Percentiles rank a stretch among this genome's conserved stretches.
These are phyloP conservation scores for Meripilus lineatus DNA, from an alignment of 1,284 basidiomycete species.

Conservation along the genomic window DNA sequence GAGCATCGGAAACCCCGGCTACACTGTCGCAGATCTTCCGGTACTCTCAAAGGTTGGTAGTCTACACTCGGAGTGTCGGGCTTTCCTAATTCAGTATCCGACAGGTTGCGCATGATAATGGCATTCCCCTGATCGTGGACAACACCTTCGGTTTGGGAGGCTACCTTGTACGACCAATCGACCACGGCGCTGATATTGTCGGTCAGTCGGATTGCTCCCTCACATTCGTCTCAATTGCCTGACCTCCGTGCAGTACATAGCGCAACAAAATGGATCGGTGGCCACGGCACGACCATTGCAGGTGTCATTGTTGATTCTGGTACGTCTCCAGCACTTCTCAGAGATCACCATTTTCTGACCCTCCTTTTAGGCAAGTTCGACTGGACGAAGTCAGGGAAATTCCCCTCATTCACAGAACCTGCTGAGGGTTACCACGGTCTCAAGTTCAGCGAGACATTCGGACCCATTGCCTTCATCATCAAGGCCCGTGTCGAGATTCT, in stretches of 20 bases:
- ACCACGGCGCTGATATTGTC: constrained; percentile 78
- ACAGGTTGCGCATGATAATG: constrained; percentile 61
- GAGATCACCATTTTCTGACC: not conserved
- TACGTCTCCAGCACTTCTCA: constrained; percentile 15
- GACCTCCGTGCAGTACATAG: constrained; percentile 54
- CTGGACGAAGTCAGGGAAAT: constrained; percentile 74
- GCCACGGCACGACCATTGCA: constrained; percentile 85
- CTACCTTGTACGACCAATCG: constrained; percentile 72
- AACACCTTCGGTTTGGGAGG: constrained; percentile 90
- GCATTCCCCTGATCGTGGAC: constrained; percentile 81
- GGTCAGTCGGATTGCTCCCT: constrained; percentile 29
- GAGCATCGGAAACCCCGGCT: constrained; percentile 84
- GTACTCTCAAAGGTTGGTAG: constrained; percentile 63
- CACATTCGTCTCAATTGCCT: not conserved
- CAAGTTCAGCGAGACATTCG: constrained; percentile 72
- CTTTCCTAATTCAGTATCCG: not conserved
- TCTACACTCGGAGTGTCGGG: no score
- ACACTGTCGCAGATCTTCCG: constrained; percentile 68
- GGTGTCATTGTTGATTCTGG: constrained; percentile 81
- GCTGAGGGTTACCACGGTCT: constrained; percentile 84
- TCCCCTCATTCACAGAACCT: constrained; percentile 81
- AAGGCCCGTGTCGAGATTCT: constrained; percentile 74
- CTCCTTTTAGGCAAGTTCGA: constrained; percentile 69
- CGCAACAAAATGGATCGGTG: constrained; percentile 91
- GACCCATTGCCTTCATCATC: constrained; percentile 65